Base-by-base conservation (phyloP, 164 flowering plant species). In the Aristolochia fimbriata region DNA sequence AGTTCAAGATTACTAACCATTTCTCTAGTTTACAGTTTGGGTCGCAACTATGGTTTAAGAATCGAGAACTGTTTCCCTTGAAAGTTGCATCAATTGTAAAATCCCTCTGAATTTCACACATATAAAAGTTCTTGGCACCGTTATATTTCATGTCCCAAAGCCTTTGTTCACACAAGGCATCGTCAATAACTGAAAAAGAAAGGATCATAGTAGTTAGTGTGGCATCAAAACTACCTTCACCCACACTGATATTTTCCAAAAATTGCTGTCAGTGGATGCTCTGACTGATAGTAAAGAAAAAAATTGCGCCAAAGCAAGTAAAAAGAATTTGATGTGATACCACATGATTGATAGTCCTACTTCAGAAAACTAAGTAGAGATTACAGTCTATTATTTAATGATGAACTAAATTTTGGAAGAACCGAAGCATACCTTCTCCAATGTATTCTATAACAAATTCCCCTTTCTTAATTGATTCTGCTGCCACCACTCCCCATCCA, bases 401-500 rank as follows among this genome's bases (percentile, higher is more conserved):
- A 14, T 45, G 16, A 58, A 15, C 17, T 20, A 4, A 17, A 41
- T n/a, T 37, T 19, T 24, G 21, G 15, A 45, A 19, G 20, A 21
- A 43, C 17, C 2, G 27, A 50, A 16, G 21, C n/a, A 57, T 75
- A 93, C 98, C 98, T 93, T 93, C 98, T 47, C 98, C 98, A 66
- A 86, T 76, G 69, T 93, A 93, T 74, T 93, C 98, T 51, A 90
- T 75, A 30, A 93, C 65, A 66, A 89, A 93, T 9, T 86, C 96
- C 57, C 87, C 96, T 71, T 85, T 77, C 27, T 68, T 79, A 47
- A 93, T 79, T 8, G 83, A 45, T 73, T 87, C 97, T 73, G 86
- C 86, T 56, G 97, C 87, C 78, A 77, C 91, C 56, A 83, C 96
- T 64, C 98, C 98, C 98, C 98, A 93, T 65, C 98, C 98, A 77